Evolutionary conservation across 2,329 filamentous ascomycete species (phyloP).

Genomic region (Scedosporium boydii): DNA sequence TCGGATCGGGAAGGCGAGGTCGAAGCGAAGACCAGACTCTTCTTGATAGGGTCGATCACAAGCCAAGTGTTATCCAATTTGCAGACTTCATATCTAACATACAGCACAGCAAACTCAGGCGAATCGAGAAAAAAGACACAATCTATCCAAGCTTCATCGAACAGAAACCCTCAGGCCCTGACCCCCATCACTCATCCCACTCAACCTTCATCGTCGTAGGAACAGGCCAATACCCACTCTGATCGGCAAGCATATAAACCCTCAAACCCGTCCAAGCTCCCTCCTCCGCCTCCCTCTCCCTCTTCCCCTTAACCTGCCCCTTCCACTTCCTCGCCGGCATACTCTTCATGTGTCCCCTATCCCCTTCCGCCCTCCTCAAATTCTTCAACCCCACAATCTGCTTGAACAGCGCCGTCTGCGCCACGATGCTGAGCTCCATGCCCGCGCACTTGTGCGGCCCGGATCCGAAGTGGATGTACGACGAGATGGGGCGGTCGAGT

Average conservation of each 20-base stretch:
- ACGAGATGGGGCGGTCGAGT: constrained; percentile 37
- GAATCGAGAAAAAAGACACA: neutral
- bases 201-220: neutral
- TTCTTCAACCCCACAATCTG: neutral
- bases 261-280: neutral
- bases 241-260: neutral
- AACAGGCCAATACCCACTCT: constrained; percentile 1
- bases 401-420: neutral
- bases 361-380: neutral
- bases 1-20: too few relatives aligned
- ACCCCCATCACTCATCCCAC: neutral
- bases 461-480: constrained; percentile 42
- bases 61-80: too few relatives aligned
- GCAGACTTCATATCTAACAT: too few relatives aligned
- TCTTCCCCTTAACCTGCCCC: neutral
- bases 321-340: neutral
- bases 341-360: neutral
- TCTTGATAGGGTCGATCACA: too few relatives aligned
- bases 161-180: neutral
- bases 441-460: constrained; percentile 26
- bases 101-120: too few relatives aligned
- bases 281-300: neutral
- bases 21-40: too few relatives aligned
- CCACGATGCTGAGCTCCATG: neutral
- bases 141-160: neutral